phyloP scores from a whole-genome alignment of 495 filamentous ascomycete genomes.

The Immersiella caudata region DNA sequence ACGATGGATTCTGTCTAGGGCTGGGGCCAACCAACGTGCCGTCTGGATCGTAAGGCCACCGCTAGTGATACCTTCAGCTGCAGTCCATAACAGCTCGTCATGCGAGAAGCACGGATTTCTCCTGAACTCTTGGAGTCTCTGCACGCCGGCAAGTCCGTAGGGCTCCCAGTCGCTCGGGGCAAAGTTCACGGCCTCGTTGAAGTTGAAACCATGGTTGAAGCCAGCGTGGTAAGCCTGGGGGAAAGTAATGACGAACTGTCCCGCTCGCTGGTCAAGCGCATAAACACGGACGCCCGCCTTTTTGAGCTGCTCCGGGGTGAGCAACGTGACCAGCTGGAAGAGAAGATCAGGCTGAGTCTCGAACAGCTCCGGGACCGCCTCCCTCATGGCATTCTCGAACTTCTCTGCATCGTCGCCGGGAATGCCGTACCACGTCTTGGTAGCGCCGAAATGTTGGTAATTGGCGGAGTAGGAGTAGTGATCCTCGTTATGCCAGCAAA shows the following conservation, averaged over 20 bases:
- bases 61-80: constrained; percentile 62
- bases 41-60: constrained; percentile 86
- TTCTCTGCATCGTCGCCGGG: constrained; percentile 90
- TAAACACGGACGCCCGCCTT: constrained; percentile 93
- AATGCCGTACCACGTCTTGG: constrained; percentile 99
- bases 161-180: constrained; percentile 97
- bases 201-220: constrained; percentile 97
- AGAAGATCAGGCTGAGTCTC: constrained; percentile 96
- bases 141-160: constrained; percentile 82
- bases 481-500: constrained; percentile 99
- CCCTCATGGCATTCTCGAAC: constrained; percentile 92
- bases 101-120: constrained; percentile 96
- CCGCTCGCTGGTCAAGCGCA: constrained; percentile 90
- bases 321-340: constrained; percentile 93
- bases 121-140: constrained; percentile 83
- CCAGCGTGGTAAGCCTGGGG: constrained; percentile 90
- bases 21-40: constrained; percentile 90
- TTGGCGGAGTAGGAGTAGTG: constrained; percentile 98
- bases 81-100: constrained; percentile 92
- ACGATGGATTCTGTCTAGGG: constrained; percentile 72
- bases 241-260: constrained; percentile 95
- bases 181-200: constrained; percentile 99
- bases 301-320: constrained; percentile 91
- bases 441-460: constrained; percentile 97
- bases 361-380: constrained; percentile 94